Evolutionary conservation across 1,284 basidiomycete species (phyloP), one percentile per base, ranked within the genome.

Genomic region (Entoloma clypeatum): DNA sequence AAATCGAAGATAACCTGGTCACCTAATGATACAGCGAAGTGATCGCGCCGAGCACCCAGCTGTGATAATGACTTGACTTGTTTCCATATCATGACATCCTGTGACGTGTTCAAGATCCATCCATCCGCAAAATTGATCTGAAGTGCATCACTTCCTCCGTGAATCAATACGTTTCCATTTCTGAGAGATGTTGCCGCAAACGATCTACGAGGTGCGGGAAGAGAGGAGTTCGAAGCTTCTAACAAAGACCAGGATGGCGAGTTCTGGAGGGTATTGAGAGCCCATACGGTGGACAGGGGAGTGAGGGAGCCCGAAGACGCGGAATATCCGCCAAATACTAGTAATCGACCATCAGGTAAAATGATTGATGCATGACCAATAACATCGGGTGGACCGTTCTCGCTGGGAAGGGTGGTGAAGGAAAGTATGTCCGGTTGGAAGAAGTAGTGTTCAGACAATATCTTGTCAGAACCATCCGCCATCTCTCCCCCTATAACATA

Each of bases 271-370:
- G 79, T 84, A 54, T 91, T 76, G 32, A 92, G 63, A 1, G 68
- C 61, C 72, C 80, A 89, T 7, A 88, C 64, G 0, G 64, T 76
- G 19, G 68, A 67, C 52, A 90, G 71, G 0, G 81, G 67, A 1
- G 81, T 48, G 9, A 88, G 65, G 5, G 62, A 46, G 2, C 63
- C 65, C 36, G 62, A 59, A 2, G 76, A 74, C 4, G 68, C 72
- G 14, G 68, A 73, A 48, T 77, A 81, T 2, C 90, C 90, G 11
- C 89, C 90, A 41, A 92, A 71, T 2, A 89, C 75, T n/a, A 92
- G 54, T 17, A 92, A 60, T 6, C 73, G 71, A 4, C 82, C 85
- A 52, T 87, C 80, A 0, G 72, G 56, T 2, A 91, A 68, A 3
- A 86, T 68, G 35, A 86, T 61, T 2, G 84, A 80, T 4, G 69